Evolutionary conservation across 2,329 filamentous ascomycete genomes (phyloP), one percentile per base, ranked within the genome.

Genomic region (Arthrobotrys sinensis): DNA sequence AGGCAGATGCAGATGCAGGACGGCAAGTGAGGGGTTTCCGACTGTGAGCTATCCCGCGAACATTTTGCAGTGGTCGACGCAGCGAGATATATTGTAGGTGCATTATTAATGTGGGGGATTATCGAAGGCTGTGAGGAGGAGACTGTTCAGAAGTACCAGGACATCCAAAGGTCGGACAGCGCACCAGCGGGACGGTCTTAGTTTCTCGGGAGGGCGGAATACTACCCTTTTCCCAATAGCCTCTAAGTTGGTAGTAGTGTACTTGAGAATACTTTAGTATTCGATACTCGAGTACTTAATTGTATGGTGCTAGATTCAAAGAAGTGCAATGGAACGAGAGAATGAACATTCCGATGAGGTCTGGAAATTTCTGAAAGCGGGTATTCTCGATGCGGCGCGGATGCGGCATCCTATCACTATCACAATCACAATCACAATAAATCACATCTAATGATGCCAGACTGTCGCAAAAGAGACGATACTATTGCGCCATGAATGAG

Each of bases 11-110:
- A 40, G 55, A 40, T 60, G 55, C 55, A 60, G 19, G 55, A 60
- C 55, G 55, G 55, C 55, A 60, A 43, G 55, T 60, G 55, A 60
- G 55, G 55, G 55, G 55, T 60, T 60, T 60, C 55, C 53, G 53
- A 60, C 32, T 60, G 53, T 38, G 21, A 21, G 28, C n/a, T 57
- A 14, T 57, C 34, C 28, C 50, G 50, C 50, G 48, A 48, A 24
- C 24, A 2, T 28, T 28, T 28, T 28, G 24, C 24, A 28, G 12
- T 48, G 45, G 11, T 24, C 45, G 45, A 48, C 19, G 45, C 45
- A 48, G 45, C 45, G 45, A 24, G 45, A 48, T 48, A 48, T 2
- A 48, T 48, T 48, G 19, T 12, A 7, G 24, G 19, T 48, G 19
- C 19, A 48, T 48, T 48, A 48, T 48, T 10, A 48, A 48, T 48